These are phyloP conservation scores for Aureobasidium vineae DNA, from an alignment of 2,329 filamentous ascomycete species.

Conservation along the genomic window DNA sequence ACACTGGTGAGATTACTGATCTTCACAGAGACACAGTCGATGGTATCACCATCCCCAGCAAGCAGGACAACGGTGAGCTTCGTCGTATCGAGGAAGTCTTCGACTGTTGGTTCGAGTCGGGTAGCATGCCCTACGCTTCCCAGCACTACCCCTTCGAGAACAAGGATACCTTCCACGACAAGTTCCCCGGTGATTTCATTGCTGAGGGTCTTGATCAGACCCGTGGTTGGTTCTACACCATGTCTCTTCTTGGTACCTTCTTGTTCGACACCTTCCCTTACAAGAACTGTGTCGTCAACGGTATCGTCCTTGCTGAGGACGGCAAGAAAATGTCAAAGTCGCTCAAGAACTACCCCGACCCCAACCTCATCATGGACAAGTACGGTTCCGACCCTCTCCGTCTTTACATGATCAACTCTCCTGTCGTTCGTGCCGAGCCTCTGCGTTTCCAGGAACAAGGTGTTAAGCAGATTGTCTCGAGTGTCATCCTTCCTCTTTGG, in stretches of 20 bases:
- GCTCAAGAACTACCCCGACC: conserved; percentile 94
- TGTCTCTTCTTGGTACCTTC: conserved; percentile 83
- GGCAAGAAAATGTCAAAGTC: conserved; percentile 99
- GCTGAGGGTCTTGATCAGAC: conserved; percentile 93
- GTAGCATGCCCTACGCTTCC: conserved; percentile 91
- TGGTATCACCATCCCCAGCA: conserved; percentile 88
- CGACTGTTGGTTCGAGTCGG: conserved; percentile 96
- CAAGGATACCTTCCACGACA: conserved; percentile 69
- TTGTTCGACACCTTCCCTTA: conserved; percentile 83
- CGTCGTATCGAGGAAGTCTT: conserved; percentile 84
- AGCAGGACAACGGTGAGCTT: conserved; percentile 79
- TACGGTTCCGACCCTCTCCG: conserved; percentile 91
- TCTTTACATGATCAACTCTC: conserved; percentile 95
- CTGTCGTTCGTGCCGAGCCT: conserved; percentile 87
- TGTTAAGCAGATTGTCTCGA: conserved; percentile 92
- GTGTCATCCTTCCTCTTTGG: conserved; percentile 87
- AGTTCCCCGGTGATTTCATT: conserved; percentile 91
- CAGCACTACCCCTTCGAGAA: conserved; percentile 93
- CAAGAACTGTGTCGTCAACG: conserved; percentile 95
- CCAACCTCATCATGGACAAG: conserved; percentile 74
- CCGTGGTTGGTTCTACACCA: conserved; percentile 94
- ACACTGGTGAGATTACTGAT: conserved; percentile 75
- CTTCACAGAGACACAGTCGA: conserved; percentile 93
- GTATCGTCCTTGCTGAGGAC: conserved; percentile 88
- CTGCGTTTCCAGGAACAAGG: conserved; percentile 87